Conservation (phyloP, 2,329 filamentous ascomycete species). For the Cercospora janseana region DNA sequence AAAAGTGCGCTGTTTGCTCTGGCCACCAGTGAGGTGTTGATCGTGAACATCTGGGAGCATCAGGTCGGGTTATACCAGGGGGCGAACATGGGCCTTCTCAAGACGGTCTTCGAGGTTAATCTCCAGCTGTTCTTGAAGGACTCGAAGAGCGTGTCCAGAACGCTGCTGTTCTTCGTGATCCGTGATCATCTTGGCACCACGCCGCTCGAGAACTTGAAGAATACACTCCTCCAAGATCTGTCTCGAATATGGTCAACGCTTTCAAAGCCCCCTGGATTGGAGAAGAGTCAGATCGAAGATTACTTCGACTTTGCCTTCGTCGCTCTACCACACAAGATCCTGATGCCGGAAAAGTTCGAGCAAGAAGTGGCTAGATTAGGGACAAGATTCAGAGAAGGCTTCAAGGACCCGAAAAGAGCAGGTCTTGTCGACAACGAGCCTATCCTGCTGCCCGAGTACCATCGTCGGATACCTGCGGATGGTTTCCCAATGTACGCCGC, state of each 20-base stretch:
- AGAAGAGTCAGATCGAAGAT: slow-evolving; percentile 85
- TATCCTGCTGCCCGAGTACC: slow-evolving; percentile 90
- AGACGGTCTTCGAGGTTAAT: slow-evolving; percentile 99
- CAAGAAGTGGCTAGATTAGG: slow-evolving; percentile 77
- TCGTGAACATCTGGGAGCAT: slow-evolving; percentile 99
- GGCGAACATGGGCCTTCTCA: slow-evolving; percentile 96
- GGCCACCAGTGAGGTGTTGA: slow-evolving; percentile 94
- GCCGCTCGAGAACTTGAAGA: slow-evolving; percentile 82
- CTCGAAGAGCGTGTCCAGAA: slow-evolving; percentile 84
- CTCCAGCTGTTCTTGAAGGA: slow-evolving; percentile 95
- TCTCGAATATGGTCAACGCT: slow-evolving; percentile 89
- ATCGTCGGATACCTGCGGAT: slow-evolving; percentile 91
- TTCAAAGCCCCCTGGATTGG: slow-evolving; percentile 84
- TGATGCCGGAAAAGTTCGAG: slow-evolving; percentile 88
- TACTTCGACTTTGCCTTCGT: slow-evolving; percentile 99
- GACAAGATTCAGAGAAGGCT: slow-evolving; percentile 76
- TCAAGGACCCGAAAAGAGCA: slow-evolving; percentile 64
- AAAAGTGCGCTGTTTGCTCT: slow-evolving; percentile 97
- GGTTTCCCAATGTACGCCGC: slow-evolving; percentile 94
- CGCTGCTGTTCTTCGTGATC: slow-evolving; percentile 96
- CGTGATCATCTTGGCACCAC: slow-evolving; percentile 94
- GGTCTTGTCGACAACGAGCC: slow-evolving; percentile 69
- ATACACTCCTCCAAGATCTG: slow-evolving; percentile 86
- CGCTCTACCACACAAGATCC: slow-evolving; percentile 91
- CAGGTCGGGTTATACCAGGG: slow-evolving; percentile 97